These are phyloP conservation scores for Ganoderma boninense DNA, from an alignment of 1,284 basidiomycete species.

Conservation along the genomic window DNA sequence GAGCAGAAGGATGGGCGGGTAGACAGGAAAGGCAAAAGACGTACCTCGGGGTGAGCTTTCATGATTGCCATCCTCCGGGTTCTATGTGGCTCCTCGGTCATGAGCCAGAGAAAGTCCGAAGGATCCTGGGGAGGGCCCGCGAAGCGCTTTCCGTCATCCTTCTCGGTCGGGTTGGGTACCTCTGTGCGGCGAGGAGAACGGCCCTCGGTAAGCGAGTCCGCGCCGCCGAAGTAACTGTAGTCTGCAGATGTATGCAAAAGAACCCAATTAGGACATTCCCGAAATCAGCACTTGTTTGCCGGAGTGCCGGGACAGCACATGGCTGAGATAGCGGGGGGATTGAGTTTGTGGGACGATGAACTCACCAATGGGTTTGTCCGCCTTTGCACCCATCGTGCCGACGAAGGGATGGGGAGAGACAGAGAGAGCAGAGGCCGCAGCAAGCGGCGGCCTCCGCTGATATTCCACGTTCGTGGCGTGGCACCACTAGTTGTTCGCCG, in stretches of 20 bases:
- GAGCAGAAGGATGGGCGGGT: not conserved
- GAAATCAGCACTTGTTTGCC: slow-evolving; percentile 10
- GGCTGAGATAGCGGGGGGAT: not conserved
- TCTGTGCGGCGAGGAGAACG: slow-evolving; percentile 68
- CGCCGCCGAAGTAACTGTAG: slow-evolving; percentile 81
- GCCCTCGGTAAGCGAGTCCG: slow-evolving; percentile 74
- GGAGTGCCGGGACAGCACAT: not conserved
- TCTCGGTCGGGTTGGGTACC: slow-evolving; percentile 48
- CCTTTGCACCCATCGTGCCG: slow-evolving; percentile 14
- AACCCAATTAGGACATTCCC: not conserved
- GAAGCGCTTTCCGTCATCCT: slow-evolving; percentile 52
- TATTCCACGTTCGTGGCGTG: not conserved
- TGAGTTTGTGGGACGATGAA: slow-evolving; percentile 1
- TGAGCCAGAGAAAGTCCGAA: slow-evolving; percentile 90
- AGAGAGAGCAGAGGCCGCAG: slow-evolving; percentile 2
- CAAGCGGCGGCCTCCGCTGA: not conserved
- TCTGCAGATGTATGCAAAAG: slow-evolving; percentile 48
- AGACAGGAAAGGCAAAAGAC: slow-evolving; percentile 28
- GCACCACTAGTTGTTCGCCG: not conserved
- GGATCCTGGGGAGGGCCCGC: slow-evolving; percentile 72
- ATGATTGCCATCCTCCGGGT: slow-evolving; percentile 89
- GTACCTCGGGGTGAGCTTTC: slow-evolving; percentile 92
- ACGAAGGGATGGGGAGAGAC: slow-evolving; percentile 5
- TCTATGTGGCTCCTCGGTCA: slow-evolving; percentile 98
- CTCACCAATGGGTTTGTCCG: slow-evolving; percentile 23